Base-by-base conservation (phyloP, 2,329 filamentous ascomycete genomes). In the Chaetoscypha palmicola region DNA sequence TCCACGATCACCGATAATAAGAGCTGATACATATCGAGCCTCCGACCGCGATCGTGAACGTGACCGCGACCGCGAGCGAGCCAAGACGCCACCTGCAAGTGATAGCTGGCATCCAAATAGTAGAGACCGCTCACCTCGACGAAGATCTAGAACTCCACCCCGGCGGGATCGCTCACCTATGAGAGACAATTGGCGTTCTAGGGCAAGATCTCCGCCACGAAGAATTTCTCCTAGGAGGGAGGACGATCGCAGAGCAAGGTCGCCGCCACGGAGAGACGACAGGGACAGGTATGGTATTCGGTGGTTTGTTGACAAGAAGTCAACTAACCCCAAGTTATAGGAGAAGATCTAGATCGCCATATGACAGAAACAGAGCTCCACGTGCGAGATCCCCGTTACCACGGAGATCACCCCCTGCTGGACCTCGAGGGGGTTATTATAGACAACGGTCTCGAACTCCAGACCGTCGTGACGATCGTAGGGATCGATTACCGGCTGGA, bases 371-470 rank as follows among this genome's bases (percentile, higher is more conserved):
- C 45, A 56, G 60, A 36, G 43, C 49, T 11, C 46, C 50, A 40
- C 60, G 60, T 33, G 49, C 48, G 23, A 54, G 60, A 51, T 62
- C 60, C 19, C 61, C 61, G 30, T 39, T 61, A 8, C 41, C 50
- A 35, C 53, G 59, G 47, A 54, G 59, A 51, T 63, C 60, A 24
- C 60, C 60, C 28, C 59, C 60, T 24, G 43, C 55, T 41, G 56
- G 70, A 38, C 66, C 65, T 34, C 48, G 60, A 52, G 56, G 55
- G 17, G 50, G 24, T 28, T 28, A 45, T 22, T 58, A 48, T 38
- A 53, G 60, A 26, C 49, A 48, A 30, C 70, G 72, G 36, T 73
- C 76, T 30, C 69, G 72, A 48, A 79, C 73, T 45, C 74, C 74
- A 40, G 66, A 69, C 32, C 69, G 72, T 35, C 66, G 73, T 55